Base-by-base conservation (phyloP, 495 filamentous ascomycete genomes). In the Aspergillus cristatus region DNA sequence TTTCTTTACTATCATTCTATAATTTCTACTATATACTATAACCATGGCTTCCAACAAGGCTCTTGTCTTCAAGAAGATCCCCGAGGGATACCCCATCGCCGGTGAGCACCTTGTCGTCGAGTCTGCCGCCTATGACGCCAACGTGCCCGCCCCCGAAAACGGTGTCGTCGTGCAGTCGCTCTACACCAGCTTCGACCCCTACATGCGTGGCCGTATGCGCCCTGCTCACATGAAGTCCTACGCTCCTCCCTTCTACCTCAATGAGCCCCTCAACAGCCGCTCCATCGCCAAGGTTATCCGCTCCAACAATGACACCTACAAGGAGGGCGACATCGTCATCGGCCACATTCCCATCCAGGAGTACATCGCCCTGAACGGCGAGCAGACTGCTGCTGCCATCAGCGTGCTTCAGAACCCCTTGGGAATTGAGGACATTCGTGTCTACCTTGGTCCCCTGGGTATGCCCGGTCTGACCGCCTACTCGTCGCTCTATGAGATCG, bases 381-480 rank as follows among this genome's bases (percentile, higher is more conserved):
- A 63, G 40, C 34, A 58, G 40, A 24, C 8, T 24, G 16, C 66
- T 7, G 47, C 34, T 11, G 42, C 43, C 38, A 56, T 68, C 40
- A 33, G 42, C 25, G 57, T 53, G 28, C 55, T 70, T 25, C 55
- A 65, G n/a, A 70, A 70, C 53, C 65, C 63, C 11, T 48, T 67
- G 7, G 61, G 56, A 8, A 51, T 70, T 15, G 60, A 69, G 44
- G 65, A 70, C 36, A 55, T 67, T 41, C 62, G 65, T 30, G 51
- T 62, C 32, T 70, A 67, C 82, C 50, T 86, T 10, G 85, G 86
- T 11, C 72, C 83, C 11, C 65, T 94, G 15, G 87, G 87, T 18
- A 93, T 94, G 86, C 84, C 87, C 2, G 87, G 87, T 16, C 57
- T 93, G 51, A 91, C 86, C 0, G 87, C 82, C 2, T 94, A 84